Evolutionary conservation across 202 grass and related monocot genomes (phyloP), one percentile per base, ranked within the genome.

Genomic region (Schoenoplectus triqueter): DNA sequence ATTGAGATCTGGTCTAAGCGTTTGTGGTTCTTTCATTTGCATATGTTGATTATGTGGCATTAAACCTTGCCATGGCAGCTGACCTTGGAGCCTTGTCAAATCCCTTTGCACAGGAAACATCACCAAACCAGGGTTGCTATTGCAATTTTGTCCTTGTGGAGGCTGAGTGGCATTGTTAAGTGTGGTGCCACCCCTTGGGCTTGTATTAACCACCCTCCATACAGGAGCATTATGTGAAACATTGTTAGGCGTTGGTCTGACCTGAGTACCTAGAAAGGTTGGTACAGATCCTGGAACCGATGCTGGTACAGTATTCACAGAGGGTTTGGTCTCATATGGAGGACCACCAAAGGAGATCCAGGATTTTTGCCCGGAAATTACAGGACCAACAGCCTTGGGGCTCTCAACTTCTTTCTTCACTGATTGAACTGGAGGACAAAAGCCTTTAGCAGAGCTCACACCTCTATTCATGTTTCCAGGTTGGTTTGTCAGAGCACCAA

Each of bases 331-430:
- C 80, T 92, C 91, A 50, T 88, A 86, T 9, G 8, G 22, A 2
- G 95, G 50, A 84, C 86, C 80, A 84, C 93, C 89, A 85, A 94
- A 88, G 84, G 97, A 92, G 81, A 99, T 99, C 97, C 97, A 99
- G 60, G 90, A 91, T 68, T 89, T 91, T 46, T 86, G 73, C 21
- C 78, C 55, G 45, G 75, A 62, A 79, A 62, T 79, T 18, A 48
- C 19, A 52, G 75, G 75, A 41, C 75, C 75, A 55, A 62, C 11
- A 61, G 88, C 77, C n/a, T 88, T 80, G 64, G 85, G 85, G 80
- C 83, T 84, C 71, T 92, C 88, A 74, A 85, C 89, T 87, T 92
- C 92, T 87, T 87, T 91, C 80, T 88, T 84, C 82, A 88, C 78
- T 82, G 87, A 73, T 89, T 89, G 90, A 85, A 94, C 86, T 70